Evolutionary conservation across 2,329 filamentous ascomycete genomes (phyloP).

Genomic region (Trematosphaeria pertusa): DNA sequence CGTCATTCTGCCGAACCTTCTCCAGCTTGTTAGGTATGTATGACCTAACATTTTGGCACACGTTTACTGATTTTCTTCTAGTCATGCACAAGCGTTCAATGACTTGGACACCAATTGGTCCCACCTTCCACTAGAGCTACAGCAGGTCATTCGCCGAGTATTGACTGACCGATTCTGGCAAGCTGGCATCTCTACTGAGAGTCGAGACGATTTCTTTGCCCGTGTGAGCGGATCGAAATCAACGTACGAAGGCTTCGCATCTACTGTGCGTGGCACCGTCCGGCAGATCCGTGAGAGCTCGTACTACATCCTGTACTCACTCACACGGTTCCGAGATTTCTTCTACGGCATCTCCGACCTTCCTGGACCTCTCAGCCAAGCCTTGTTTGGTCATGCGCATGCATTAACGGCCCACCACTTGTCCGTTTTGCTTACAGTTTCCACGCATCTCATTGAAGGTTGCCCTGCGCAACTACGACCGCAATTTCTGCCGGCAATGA

Average conservation of each 20-base stretch:
- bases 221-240: conserved; percentile 86
- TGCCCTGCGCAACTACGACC: conserved; percentile 80
- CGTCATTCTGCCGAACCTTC: conserved; percentile 80
- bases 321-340: conserved; percentile 83
- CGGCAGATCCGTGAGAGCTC: conserved; percentile 90
- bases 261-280: conserved; percentile 87
- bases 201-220: conserved; percentile 95
- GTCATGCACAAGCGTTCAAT: conserved; percentile 90
- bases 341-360: conserved; percentile 93
- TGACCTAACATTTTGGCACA: no score
- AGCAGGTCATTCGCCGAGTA: conserved; percentile 77
- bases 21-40: conserved; percentile 72
- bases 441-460: conserved; percentile 87
- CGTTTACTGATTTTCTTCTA: conserved; percentile 12
- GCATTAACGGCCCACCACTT: conserved; percentile 90
- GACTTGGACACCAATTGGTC: conserved; percentile 81
- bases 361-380: conserved; percentile 80
- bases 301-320: conserved; percentile 92
- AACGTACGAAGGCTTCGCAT: conserved; percentile 92
- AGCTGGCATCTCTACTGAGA: conserved; percentile 93
- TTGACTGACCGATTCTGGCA: conserved; percentile 98
- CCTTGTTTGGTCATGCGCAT: conserved; percentile 82
- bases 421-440: conserved; percentile 88
- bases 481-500: conserved; percentile 83
- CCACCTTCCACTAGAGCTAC: conserved; percentile 76